A percentile compares a stretch with the other conserved stretches of the same genome.
These are phyloP conservation scores for Psilocybe cyanescens DNA, from an alignment of 768 basidiomycete genomes.

Conservation along the genomic window DNA sequence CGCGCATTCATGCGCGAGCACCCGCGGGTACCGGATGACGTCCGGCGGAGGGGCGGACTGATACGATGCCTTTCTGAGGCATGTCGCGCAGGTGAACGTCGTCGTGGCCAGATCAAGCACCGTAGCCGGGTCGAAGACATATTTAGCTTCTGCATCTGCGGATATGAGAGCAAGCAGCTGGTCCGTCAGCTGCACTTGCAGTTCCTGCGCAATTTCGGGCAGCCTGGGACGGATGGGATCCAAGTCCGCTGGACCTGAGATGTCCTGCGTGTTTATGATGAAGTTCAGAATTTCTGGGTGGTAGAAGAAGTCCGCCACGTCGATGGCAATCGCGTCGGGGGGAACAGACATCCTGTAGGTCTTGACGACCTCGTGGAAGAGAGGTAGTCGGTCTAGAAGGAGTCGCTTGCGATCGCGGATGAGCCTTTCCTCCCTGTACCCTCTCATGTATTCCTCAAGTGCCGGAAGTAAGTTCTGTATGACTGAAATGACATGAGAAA, in stretches of 20 bases:
- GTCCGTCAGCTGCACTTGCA: background rate
- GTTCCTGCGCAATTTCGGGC: conserved; percentile 1
- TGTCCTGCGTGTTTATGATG: background rate
- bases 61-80: background rate
- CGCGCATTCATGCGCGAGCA: conserved; percentile 12
- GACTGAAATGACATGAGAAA: background rate
- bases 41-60: background rate
- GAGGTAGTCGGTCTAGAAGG: background rate
- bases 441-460: conserved; percentile 4
- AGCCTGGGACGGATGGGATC: background rate
- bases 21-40: conserved; percentile 9
- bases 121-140: background rate
- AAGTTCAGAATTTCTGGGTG: background rate
- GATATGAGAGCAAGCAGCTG: conserved; percentile 8
- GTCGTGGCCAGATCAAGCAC: conserved; percentile 31
- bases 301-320: background rate
- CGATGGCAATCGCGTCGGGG: background rate
- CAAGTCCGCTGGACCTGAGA: background rate
- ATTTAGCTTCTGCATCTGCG: background rate
- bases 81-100: conserved; percentile 20
- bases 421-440: background rate
- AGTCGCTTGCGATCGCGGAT: background rate
- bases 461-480: background rate
- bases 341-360: background rate
- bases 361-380: background rate